Base-by-base conservation (phyloP, 352 stramenopile species). In the Saprolegnia parasitica region DNA sequence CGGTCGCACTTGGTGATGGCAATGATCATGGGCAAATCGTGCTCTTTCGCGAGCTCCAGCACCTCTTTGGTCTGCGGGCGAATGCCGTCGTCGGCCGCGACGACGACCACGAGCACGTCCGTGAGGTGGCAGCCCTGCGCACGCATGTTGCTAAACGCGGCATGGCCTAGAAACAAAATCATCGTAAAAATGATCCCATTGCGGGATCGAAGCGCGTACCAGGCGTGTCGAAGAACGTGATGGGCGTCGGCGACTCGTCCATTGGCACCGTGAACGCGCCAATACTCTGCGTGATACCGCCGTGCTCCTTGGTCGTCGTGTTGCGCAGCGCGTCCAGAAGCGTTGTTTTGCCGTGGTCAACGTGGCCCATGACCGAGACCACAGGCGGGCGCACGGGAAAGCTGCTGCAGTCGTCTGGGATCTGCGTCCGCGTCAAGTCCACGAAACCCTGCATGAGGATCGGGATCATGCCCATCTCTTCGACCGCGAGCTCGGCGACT, bases 271-370 rank as follows among this genome's bases (percentile, higher is more conserved):
- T 97, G 75, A 99, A 99, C 6, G 96, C 95, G 64, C 88, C 91
- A 71, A 99, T 99, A 56, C 86, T 86, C 83, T 99, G 98, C 18
- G 98, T 99, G 76, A 99, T 99, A 66, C 98, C 98, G n/a, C 97
- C 97, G 4, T 94, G 90, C 76, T 99, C 98, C 0, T 96, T 98
- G 18, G 99, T 94, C 56, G 91, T 92, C 6, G 85, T 89, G 64
- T 85, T 97, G 82, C 81, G 88, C 62, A 91, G 86, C 16, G 88
- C 84, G 73, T 99, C 98, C 1, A 99, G 83, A 39, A 99, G 79
- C 24, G 96, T 99, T 4, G 98, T 99, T 79, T 99, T 99, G 71
- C 98, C 98, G 79, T 99, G 98, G 78, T 99, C 98, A 39, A 99
- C 98, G 76, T 99, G 98, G 10, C 98, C 98, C 98, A 99, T 99